Conservation (phyloP, 345 rosid species). For the Dimocarpus longan region DNA sequence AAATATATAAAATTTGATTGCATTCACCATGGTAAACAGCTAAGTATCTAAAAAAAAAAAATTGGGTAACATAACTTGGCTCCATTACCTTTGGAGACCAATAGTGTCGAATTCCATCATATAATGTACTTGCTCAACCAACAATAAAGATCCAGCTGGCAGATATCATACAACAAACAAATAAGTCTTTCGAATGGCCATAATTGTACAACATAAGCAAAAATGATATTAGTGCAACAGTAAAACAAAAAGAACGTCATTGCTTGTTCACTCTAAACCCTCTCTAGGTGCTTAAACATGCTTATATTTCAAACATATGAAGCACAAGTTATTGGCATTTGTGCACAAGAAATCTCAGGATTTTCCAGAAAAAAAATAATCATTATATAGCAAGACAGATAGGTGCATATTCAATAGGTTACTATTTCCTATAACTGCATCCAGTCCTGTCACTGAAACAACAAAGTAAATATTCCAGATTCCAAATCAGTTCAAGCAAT, state of each 20-base stretch:
- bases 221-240: conserved; percentile 20
- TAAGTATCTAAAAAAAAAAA: too few species aligned
- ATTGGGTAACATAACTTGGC: too few species aligned
- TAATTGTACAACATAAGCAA: conserved; percentile 53
- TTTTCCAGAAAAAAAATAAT: background rate
- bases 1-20: too few species aligned
- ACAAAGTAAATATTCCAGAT: background rate
- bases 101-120: too few species aligned
- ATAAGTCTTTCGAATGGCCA: conserved; percentile 87
- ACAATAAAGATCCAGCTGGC: conserved; percentile 27
- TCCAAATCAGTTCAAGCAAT: background rate
- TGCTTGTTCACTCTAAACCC: background rate
- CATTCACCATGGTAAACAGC: too few species aligned
- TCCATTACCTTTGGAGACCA: too few species aligned
- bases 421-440: background rate
- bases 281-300: background rate
- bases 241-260: conserved; percentile 16
- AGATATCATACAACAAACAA: conserved; percentile 98
- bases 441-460: background rate
- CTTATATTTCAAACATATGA: background rate
- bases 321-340: background rate
- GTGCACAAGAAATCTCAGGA: background rate
- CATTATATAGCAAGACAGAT: background rate
- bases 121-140: too few species aligned
- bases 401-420: background rate